Conservation (phyloP, 1,284 basidiomycete species). For the Apiotrichum siamense region DNA sequence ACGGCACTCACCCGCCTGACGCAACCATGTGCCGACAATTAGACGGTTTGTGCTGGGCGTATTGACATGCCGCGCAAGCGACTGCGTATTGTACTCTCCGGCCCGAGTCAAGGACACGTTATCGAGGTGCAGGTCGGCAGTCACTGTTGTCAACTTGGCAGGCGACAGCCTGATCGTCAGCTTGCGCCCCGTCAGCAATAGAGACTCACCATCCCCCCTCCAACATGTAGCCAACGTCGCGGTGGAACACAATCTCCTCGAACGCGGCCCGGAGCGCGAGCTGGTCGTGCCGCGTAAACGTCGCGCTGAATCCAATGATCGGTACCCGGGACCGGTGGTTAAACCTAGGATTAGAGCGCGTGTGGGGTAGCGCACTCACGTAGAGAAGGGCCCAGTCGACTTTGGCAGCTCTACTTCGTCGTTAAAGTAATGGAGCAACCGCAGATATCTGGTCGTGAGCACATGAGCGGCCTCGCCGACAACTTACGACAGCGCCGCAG, state of each 20-base stretch:
- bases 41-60: conserved; percentile 67
- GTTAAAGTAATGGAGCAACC: conserved; percentile 42
- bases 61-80: conserved; percentile 73
- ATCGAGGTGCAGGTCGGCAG: conserved; percentile 64
- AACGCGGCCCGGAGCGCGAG: conserved; percentile 83
- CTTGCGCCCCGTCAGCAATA: not conserved
- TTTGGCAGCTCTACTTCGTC: conserved; percentile 28
- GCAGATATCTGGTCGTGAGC: conserved; percentile 28
- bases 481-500: conserved; percentile 76
- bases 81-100: conserved; percentile 72
- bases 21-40: conserved; percentile 72
- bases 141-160: conserved; percentile 73
- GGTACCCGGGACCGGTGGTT: conserved; percentile 54
- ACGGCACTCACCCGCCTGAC: conserved; percentile 60
- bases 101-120: conserved; percentile 59
- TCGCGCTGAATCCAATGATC: conserved; percentile 91
- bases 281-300: conserved; percentile 87
- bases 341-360: not conserved
- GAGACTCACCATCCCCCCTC: conserved; percentile 77
- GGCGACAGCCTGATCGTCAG: conserved; percentile 63
- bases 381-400: conserved; percentile 18
- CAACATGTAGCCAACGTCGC: conserved; percentile 90
- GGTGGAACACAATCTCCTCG: conserved; percentile 87
- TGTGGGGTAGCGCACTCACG: conserved; percentile 2
- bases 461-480: not conserved